Evolutionary conservation across 2,329 filamentous ascomycete genomes (phyloP), one percentile per base, ranked within the genome.

Genomic region (Rugonectria rugulosa): DNA sequence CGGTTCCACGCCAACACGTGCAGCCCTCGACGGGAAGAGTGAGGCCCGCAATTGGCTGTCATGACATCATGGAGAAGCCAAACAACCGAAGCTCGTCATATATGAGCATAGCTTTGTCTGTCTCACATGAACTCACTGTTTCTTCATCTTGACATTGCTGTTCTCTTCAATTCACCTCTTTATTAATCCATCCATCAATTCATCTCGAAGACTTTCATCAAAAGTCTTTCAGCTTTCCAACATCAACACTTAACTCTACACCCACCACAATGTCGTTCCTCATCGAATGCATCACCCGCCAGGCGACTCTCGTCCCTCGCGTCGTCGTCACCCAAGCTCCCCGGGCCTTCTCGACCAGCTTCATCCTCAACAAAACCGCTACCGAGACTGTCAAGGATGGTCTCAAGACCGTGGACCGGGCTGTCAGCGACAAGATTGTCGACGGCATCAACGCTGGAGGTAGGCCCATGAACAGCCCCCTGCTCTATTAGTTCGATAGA

Each of bases 381-480:
- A 74, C 80, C 46, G 82, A 87, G 53, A 63, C 77, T 0, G 80
- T 82, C 64, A 88, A 87, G 72, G 84, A 88, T 58, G 79, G 79
- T 4, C 71, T 84, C 53, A 86, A 88, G 73, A 75, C 73, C 6
- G 83, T 87, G 6, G 84, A 88, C 73, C 78, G 83, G 24, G 78
- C 75, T 44, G 83, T 88, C 36, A 81, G 81, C 56, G 81, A 86
- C 68, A 87, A 85, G 68, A 68, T 88, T 15, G 81, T 87, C 23
- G 82, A 84, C 32, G 84, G 83, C 14, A 85, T 89, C 68, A 78
- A 88, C 62, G 74, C 77, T 41, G 80, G 81, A 43, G 71, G 86
- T 87, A 76, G 56, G 81, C 77, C n/a, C 9, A n/a, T n/a, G n/a
- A 26, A 17, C 9, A 27, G 14, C 12, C 14, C 27, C 41, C 31